Evolutionary conservation across 345 rosid genomes (phyloP), one percentile per base, ranked within the genome.

Genomic region (Lenwebbia sp.): DNA sequence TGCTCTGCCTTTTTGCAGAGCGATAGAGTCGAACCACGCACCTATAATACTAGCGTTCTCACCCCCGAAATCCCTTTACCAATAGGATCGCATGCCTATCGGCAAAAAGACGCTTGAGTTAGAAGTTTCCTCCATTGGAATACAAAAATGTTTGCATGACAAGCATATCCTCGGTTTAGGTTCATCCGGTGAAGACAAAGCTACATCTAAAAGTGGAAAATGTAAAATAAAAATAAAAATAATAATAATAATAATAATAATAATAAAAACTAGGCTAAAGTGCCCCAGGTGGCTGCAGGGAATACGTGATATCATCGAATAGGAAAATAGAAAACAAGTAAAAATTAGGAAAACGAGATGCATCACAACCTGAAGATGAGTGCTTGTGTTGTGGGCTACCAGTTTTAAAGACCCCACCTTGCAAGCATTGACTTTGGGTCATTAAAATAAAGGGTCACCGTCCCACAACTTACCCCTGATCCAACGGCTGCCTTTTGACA

Each of bases 341-440:
- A 11, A 40, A 37, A 47, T 53, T 11, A 57, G 47, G n/a, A 13
- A 28, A 33, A 19, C 33, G 30, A 15, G 13, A 53, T 21, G n/a
- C 30, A 26, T n/a, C 85, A 30, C 25, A 13, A 83, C 60, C 49
- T 83, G 60, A 60, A 26, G 81, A 13, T 26, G 81, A 60, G 58
- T 84, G 87, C 88, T 88, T 87, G 56, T 83, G 86, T 86, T 82
- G 90, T 82, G 88, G 85, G 70, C 65, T 70, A 44, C 53, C 75
- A 5, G 83, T 78, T 44, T 28, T 60, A 58, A 62, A 62, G 41
- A 62, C 12, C 55, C 87, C 65, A 30, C 83, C 30, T 82, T 25
- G 85, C 54, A 87, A 75, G 86, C 88, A 78, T 91, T 90, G 89
- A 90, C 92, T 86, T 85, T 82, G 44, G 4, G 23, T 78, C 14